A percentile compares a stretch with the other conserved stretches of the same genome.
phyloP scores from a whole-genome alignment of 2,329 filamentous ascomycete species.

The Fusarium kyushuense region DNA sequence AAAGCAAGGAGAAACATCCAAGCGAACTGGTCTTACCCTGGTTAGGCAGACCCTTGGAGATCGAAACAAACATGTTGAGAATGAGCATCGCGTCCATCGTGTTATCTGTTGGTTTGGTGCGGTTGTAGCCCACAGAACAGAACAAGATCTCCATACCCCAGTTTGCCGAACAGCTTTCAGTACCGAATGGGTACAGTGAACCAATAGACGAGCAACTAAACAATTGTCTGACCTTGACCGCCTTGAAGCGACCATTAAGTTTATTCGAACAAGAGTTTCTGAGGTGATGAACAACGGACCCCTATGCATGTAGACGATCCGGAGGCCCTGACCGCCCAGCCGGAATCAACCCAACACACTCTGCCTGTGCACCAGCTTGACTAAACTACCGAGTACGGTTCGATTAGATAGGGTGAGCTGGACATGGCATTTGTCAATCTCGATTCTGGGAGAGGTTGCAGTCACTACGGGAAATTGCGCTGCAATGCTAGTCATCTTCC shows the following conservation, averaged over 20 bases:
- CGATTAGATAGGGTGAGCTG: not conserved
- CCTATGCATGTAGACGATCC: constrained; percentile 38
- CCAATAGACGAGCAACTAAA: not conserved
- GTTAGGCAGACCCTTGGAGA: not conserved
- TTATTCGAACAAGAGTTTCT: not conserved
- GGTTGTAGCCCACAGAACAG: too few relatives aligned
- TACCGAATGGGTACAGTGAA: not conserved
- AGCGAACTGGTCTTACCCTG: constrained; percentile 13
- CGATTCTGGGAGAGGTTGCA: constrained; percentile 1
- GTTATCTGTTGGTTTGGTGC: not conserved
- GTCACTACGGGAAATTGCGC: constrained; percentile 35
- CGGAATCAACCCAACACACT: constrained; percentile 35
- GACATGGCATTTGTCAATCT: not conserved
- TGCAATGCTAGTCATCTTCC: constrained; percentile 1
- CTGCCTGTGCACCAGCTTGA: constrained; percentile 1
- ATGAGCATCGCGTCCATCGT: not conserved
- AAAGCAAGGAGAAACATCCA: constrained; percentile 13
- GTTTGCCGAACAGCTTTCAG: too few relatives aligned
- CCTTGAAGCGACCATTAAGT: not conserved
- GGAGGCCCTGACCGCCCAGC: constrained; percentile 42
- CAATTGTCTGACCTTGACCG: not conserved
- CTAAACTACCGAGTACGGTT: not conserved
- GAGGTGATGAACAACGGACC: not conserved
- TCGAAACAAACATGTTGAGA: constrained; percentile 8
- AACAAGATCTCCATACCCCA: too few relatives aligned